phyloP scores from a whole-genome alignment of 176 grass and related monocot genomes.

The Oryza glaberrima region DNA sequence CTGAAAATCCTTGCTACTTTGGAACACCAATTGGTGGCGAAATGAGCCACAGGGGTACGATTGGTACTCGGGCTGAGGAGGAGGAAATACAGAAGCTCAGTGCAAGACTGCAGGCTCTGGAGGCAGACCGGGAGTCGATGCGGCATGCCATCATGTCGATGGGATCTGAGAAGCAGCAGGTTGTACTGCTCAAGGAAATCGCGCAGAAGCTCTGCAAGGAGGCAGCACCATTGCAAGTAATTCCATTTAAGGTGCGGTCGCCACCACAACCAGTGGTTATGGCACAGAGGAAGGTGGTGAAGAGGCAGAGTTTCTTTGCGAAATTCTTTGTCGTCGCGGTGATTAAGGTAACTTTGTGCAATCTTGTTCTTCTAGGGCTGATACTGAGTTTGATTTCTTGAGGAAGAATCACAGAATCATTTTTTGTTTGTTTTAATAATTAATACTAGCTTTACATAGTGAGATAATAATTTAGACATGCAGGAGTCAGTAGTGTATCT shows the following conservation, averaged over 20 bases:
- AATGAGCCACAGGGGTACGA: not conserved
- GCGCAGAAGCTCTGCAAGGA: conserved; percentile 71
- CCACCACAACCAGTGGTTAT: not conserved
- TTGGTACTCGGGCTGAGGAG: conserved; percentile 36
- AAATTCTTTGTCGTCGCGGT: conserved; percentile 52
- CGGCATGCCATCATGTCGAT: conserved; percentile 70
- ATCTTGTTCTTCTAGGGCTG: conserved; percentile 21
- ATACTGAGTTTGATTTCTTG: conserved; percentile 35
- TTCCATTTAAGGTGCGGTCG: conserved; percentile 32
- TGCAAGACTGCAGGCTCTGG: conserved; percentile 60
- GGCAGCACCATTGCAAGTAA: not conserved
- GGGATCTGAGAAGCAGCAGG: conserved; percentile 68
- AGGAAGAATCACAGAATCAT: not conserved
- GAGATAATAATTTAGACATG: not conserved
- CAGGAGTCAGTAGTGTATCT: not conserved
- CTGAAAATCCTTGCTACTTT: conserved; percentile 42
- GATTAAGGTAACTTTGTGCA: conserved; percentile 59
- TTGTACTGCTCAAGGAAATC: conserved; percentile 70
- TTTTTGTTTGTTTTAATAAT: not conserved
- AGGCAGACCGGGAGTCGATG: conserved; percentile 82
- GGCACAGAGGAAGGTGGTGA: conserved; percentile 52
- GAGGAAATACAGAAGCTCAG: conserved; percentile 68
- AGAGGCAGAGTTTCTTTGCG: conserved; percentile 41
- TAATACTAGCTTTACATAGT: conserved; percentile 18
- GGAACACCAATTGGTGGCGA: conserved; percentile 9